Evolutionary conservation across 2,329 filamentous ascomycete genomes (phyloP).

Genomic region (Sporothrix pseudoabietina): DNA sequence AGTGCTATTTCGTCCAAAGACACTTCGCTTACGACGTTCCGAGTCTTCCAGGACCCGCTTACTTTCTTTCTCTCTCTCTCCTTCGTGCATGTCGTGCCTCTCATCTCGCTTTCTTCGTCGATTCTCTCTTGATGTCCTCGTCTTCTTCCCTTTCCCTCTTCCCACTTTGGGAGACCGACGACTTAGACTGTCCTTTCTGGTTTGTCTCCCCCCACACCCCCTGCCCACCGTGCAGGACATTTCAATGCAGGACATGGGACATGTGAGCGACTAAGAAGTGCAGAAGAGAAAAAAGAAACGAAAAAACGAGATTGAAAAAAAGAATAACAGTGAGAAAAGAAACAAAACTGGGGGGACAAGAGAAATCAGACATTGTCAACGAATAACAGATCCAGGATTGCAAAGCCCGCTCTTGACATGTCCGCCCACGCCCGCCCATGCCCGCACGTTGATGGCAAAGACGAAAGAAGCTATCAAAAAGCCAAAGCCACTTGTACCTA

Average conservation of each 20-base stretch:
- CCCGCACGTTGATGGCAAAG: background rate
- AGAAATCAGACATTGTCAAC: background rate
- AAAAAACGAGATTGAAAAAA: background rate
- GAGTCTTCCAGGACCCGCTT: constrained; percentile 19
- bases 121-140: background rate
- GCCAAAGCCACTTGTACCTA: background rate
- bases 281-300: background rate
- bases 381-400: constrained; percentile 3
- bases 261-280: constrained; percentile 14
- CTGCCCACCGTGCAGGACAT: constrained; percentile 7
- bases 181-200: background rate
- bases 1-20: background rate
- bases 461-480: background rate
- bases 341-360: background rate
- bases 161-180: constrained; percentile 21
- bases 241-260: background rate
- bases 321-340: background rate
- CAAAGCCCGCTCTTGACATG: background rate
- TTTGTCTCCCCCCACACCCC: background rate
- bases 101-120: constrained; percentile 13
- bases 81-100: constrained; percentile 11
- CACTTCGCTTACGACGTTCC: constrained; percentile 16
- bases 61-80: background rate
- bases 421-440: background rate
- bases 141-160: background rate